Conservation (phyloP, 805 yeast species). For the Cyberlindnera xylosilytica region DNA sequence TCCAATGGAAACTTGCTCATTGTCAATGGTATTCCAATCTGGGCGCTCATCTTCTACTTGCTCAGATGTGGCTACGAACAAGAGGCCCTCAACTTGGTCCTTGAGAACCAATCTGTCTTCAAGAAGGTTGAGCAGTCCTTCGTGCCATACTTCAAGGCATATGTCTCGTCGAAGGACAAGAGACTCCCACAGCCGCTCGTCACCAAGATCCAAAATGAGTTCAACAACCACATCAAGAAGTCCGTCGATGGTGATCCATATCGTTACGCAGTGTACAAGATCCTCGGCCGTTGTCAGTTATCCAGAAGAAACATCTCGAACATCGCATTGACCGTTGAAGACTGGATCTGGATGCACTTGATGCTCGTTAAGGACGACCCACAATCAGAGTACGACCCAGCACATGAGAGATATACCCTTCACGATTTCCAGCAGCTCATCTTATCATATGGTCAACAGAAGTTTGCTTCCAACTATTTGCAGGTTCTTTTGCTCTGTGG, state of each 20-base stretch:
- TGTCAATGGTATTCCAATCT: constrained; percentile 84
- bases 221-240: constrained; percentile 77
- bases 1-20: constrained; percentile 50
- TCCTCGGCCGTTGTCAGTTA: constrained; percentile 83
- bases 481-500: constrained; percentile 75
- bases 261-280: constrained; percentile 84
- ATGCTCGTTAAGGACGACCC: constrained; percentile 62
- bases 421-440: constrained; percentile 71
- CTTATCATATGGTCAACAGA: constrained; percentile 65
- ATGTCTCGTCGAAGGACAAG: constrained; percentile 50
- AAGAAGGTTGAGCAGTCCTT: constrained; percentile 84
- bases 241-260: constrained; percentile 75
- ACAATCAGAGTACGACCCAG: constrained; percentile 42
- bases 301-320: constrained; percentile 63
- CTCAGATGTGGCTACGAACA: constrained; percentile 77
- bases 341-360: constrained; percentile 95
- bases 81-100: constrained; percentile 73
- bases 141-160: constrained; percentile 74
- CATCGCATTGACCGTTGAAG: constrained; percentile 78
- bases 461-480: constrained; percentile 70
- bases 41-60: constrained; percentile 87
- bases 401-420: constrained; percentile 70
- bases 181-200: constrained; percentile 63
- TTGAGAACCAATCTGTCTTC: constrained; percentile 64
- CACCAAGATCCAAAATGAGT: constrained; percentile 72